Base-by-base conservation (phyloP, 768 basidiomycete species). In the Pholiota conissans region DNA sequence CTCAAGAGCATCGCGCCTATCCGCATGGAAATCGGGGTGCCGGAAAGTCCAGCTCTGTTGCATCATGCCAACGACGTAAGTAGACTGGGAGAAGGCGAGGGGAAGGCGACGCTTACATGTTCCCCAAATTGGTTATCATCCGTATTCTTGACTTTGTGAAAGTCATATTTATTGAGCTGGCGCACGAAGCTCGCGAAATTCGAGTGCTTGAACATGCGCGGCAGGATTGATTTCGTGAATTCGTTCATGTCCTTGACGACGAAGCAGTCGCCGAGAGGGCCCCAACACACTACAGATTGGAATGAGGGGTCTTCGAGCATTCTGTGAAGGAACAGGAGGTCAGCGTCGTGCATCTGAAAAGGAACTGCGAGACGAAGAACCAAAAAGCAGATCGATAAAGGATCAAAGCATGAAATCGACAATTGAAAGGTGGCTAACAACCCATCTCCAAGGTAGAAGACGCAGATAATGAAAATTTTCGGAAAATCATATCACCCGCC, bases 171-270 rank as follows among this genome's bases (percentile, higher is more conserved):
- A 80, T 96, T 96, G 30, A 96, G 79, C 71, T 96, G 94, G 9
- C 93, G 83, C 5, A 96, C 94, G 68, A 96, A 96, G 53, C 83
- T 85, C 28, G 93, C 93, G 71, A 96, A 96, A 68, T 96, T 96
- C 6, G 90, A 93, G 69, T 96, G 93, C 71, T 95, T 95, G 84
- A 96, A 96, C 80, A 94, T 86, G 34, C 90, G 87, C 6, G 93
- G 93, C 7, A 96, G 82, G 69, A 95, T 90, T 26, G 79, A 84
- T 73, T 93, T 94, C 34, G 94, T 95, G 74, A 96, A 96, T 65
- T 94, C 93, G 74, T 93, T 95, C 91, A 95, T 95, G 78, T 95
- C 94, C 75, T 95, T 95, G 62, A 96, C 93, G 67, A 95, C 88
- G 67, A 96, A 96, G 65, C 88, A 90, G 69, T 95, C 92, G 30